Percentiles rank a stretch among this genome's conserved stretches.
Evolutionary conservation across 768 basidiomycete species (phyloP).

Genomic region (Boletus speciosus): DNA sequence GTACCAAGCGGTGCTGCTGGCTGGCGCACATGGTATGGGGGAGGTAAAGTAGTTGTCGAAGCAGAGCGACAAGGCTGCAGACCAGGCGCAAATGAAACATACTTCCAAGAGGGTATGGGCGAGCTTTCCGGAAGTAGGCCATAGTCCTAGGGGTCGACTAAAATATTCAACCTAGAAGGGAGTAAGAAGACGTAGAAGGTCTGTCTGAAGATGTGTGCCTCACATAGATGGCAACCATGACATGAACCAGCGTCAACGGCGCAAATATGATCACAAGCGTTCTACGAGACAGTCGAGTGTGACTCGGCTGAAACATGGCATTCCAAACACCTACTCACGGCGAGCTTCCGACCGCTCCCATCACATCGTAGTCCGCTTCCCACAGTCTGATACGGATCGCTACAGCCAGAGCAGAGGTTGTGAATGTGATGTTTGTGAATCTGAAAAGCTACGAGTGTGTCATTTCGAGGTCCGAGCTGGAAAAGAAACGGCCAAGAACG

Average conservation of each 20-base stretch:
- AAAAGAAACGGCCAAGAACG: slow-evolving; percentile 19
- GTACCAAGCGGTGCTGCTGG: slow-evolving; percentile 67
- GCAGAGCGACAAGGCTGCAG: slow-evolving; percentile 78
- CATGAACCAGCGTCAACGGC: slow-evolving; percentile 77
- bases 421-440: slow-evolving; percentile 80
- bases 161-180: slow-evolving; percentile 80
- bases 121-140: slow-evolving; percentile 84
- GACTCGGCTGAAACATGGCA: neutral
- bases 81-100: slow-evolving; percentile 92
- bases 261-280: slow-evolving; percentile 85
- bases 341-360: slow-evolving; percentile 79
- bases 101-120: slow-evolving; percentile 86
- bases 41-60: slow-evolving; percentile 95
- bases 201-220: slow-evolving; percentile 26
- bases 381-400: slow-evolving; percentile 69
- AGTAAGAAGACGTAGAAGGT: slow-evolving; percentile 14
- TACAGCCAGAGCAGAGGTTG: slow-evolving; percentile 71
- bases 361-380: slow-evolving; percentile 47
- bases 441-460: slow-evolving; percentile 64
- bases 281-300: slow-evolving; percentile 34
- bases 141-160: slow-evolving; percentile 86
- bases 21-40: slow-evolving; percentile 68
- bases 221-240: slow-evolving; percentile 84
- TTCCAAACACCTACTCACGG: slow-evolving; percentile 47
- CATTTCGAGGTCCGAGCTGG: slow-evolving; percentile 3